A percentile compares a stretch with the other conserved stretches of the same genome.
Evolutionary conservation across 306 rosid genomes (phyloP).

Genomic region (Pyrus pyrifolia): DNA sequence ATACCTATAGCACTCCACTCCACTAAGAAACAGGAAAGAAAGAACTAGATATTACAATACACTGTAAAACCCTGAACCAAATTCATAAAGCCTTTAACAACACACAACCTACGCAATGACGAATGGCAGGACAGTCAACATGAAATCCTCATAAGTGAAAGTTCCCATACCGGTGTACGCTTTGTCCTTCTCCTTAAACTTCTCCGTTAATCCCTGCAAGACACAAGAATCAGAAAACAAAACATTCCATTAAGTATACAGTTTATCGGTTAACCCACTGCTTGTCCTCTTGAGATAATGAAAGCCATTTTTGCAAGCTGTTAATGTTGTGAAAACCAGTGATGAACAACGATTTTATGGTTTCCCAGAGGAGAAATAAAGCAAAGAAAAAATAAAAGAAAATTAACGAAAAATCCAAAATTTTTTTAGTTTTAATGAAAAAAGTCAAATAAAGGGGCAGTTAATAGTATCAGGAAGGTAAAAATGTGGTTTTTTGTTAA

Average conservation of each 20-base stretch:
- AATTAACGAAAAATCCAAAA: too few species aligned
- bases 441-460: too few species aligned
- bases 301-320: background rate
- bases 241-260: too few species aligned
- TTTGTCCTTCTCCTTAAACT: slow-evolving; percentile 88
- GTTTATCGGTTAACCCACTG: too few species aligned
- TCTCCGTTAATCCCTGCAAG: slow-evolving; percentile 82
- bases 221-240: background rate
- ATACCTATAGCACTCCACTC: background rate
- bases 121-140: slow-evolving; percentile 93
- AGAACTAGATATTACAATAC: background rate
- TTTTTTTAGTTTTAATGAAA: too few species aligned
- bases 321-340: background rate
- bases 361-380: background rate
- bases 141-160: slow-evolving; percentile 75
- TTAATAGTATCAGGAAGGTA: too few species aligned
- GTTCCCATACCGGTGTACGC: slow-evolving; percentile 62
- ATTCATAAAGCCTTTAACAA: background rate
- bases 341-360: background rate
- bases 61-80: background rate
- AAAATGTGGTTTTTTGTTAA: too few species aligned
- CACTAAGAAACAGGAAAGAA: background rate
- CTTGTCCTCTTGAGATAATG: background rate
- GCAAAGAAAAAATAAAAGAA: background rate
- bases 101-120: slow-evolving; percentile 47